These are phyloP conservation scores for Fusarium chaquense DNA, from an alignment of 2,329 filamentous ascomycete species.

Conservation along the genomic window DNA sequence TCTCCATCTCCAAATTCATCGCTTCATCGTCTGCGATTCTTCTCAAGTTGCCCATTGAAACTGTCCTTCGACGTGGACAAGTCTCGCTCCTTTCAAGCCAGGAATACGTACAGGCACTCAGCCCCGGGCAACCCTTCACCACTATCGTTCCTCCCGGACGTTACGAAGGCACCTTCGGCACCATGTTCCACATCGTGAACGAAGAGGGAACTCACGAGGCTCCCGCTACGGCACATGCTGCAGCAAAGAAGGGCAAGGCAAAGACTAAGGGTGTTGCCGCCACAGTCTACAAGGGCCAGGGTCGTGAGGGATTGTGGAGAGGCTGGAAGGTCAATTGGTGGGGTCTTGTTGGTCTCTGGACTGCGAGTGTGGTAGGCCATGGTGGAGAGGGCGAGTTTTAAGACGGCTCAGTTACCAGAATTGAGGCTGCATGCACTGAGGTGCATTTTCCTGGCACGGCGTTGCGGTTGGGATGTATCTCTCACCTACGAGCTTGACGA, in stretches of 20 bases:
- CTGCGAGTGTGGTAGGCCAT: constrained; percentile 71
- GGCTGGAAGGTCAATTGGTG: constrained; percentile 84
- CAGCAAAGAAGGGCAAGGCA: constrained; percentile 50
- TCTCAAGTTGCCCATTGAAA: constrained; percentile 90
- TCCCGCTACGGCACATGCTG: constrained; percentile 49
- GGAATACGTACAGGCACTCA: constrained; percentile 63
- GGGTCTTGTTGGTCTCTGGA: constrained; percentile 81
- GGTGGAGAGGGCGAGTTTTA: constrained; percentile 72
- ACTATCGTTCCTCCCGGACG: constrained; percentile 84
- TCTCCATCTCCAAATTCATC: constrained; percentile 84
- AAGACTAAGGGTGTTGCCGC: constrained; percentile 50
- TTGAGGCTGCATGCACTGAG: constrained; percentile 39
- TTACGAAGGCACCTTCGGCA: constrained; percentile 89
- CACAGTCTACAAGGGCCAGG: constrained; percentile 70
- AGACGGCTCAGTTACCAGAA: constrained; percentile 35
- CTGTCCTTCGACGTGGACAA: constrained; percentile 89
- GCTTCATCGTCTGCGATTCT: constrained; percentile 84
- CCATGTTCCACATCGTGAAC: constrained; percentile 86
- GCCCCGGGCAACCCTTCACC: constrained; percentile 63
- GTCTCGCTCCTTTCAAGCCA: constrained; percentile 75
- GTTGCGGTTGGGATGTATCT: constrained; percentile 51
- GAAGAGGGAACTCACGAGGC: constrained; percentile 79
- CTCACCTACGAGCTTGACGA: constrained; percentile 57
- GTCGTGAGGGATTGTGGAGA: constrained; percentile 75
- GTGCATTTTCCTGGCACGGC: constrained; percentile 52